Base-by-base conservation (phyloP, 2,329 filamentous ascomycete species). In the Trichoderma asperellum region DNA sequence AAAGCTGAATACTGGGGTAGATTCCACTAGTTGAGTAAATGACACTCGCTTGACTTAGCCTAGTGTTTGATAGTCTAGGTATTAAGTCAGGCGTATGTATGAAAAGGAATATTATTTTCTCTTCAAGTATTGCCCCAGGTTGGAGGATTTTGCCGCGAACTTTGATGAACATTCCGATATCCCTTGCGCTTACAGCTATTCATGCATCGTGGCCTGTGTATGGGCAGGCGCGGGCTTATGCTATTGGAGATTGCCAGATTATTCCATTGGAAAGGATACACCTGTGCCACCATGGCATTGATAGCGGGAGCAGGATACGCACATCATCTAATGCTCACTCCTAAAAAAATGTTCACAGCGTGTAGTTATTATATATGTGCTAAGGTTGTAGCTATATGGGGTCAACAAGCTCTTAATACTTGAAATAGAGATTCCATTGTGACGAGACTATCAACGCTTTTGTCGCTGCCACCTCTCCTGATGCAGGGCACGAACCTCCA, bases 401-500 rank as follows among this genome's bases (percentile, higher is more conserved):
- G 10, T n/a, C 18, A 21, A 21, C 8, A 47, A 47, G 43, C 18
- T 40, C 37, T 18, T 47, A 18, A 47, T n/a, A 21, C 43, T 11
- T 47, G 7, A 47, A 10, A 7, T 11, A 47, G 43, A 47, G 7
- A 18, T 2, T 29, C 14, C 10, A 49, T 34, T 10, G 8, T 14
- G 29, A 14, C 18, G 47, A 29, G 18, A 10, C 18, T 55, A 43
- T 0, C 16, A 8, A 37, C 18, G 35, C 40, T 49, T 49, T n/a
- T 32, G 35, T 18, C 37, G 59, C n/a, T 52, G 62, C 68, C 68
- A 70, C 24, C 68, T 66, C 29, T 53, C 21, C 16, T 52, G 60
- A 2, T 80, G 77, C 27, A 79, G 60, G 8, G 71, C 73, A 62
- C 74, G 76, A 24, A 80, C 71, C 63, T 78, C 75, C 8, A 76